Conservation (phyloP, 2,329 filamentous ascomycete species). For the Calonectria hawksworthii region DNA sequence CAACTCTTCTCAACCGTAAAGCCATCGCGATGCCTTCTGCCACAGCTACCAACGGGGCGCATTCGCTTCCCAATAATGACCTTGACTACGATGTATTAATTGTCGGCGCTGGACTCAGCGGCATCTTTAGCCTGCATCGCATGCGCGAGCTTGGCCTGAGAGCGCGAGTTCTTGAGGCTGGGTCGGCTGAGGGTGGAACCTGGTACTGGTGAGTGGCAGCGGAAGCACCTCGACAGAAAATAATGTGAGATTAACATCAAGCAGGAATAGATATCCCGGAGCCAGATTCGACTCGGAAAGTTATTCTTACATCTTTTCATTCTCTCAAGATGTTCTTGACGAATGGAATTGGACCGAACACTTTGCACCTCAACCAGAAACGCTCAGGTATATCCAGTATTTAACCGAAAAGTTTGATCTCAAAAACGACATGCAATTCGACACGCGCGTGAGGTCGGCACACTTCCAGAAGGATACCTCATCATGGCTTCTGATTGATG, state of each 20-base stretch:
- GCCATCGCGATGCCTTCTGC: not conserved
- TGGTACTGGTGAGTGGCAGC: constrained; percentile 36
- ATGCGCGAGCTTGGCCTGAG: constrained; percentile 51
- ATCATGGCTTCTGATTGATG: constrained; percentile 49
- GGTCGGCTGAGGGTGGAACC: constrained; percentile 39
- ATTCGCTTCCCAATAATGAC: not conserved
- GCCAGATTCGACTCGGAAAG: constrained; percentile 55
- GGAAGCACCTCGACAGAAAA: fast-evolving
- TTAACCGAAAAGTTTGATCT: constrained; percentile 40
- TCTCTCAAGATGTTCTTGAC: constrained; percentile 54
- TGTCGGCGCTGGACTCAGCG: constrained; percentile 49
- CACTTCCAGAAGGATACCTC: constrained; percentile 48
- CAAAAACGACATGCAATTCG: constrained; percentile 55
- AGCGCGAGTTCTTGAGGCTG: constrained; percentile 37
- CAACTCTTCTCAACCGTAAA: not conserved
- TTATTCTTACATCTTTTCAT: constrained; percentile 59
- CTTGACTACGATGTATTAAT: constrained; percentile 42
- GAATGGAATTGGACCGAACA: constrained; percentile 58
- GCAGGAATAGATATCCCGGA: constrained; percentile 55
- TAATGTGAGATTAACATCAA: not conserved
- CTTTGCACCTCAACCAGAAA: constrained; percentile 47
- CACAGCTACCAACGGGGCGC: too few species aligned
- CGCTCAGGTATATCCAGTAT: constrained; percentile 23
- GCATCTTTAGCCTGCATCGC: constrained; percentile 57
- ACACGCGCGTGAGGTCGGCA: constrained; percentile 52